These are phyloP conservation scores for Westerdykella ornata DNA, from an alignment of 2,329 filamentous ascomycete species.

Conservation along the genomic window DNA sequence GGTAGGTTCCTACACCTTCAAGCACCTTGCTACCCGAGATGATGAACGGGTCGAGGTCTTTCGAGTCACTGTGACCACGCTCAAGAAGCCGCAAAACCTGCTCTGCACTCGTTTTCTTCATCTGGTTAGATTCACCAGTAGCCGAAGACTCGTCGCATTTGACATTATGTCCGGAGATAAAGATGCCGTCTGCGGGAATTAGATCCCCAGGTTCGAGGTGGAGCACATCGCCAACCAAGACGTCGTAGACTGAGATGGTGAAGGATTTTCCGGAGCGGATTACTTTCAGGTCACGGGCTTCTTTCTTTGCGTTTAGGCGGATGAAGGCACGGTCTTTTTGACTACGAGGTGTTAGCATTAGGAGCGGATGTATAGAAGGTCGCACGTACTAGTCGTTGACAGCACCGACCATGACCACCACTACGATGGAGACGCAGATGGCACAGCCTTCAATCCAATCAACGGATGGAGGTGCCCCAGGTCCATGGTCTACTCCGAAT, in stretches of 20 bases:
- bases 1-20: slow-evolving; percentile 47
- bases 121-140: slow-evolving; percentile 65
- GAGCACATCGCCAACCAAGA: slow-evolving; percentile 63
- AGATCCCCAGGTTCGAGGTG: slow-evolving; percentile 64
- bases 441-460: slow-evolving; percentile 36
- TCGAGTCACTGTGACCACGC: slow-evolving; percentile 41
- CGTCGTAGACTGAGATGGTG: slow-evolving; percentile 52
- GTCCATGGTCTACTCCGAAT: slow-evolving; percentile 42
- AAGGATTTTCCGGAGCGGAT: slow-evolving; percentile 60
- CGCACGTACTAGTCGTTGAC: slow-evolving; percentile 25
- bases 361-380: too few relatives aligned
- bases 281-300: slow-evolving; percentile 31
- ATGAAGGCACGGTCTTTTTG: slow-evolving; percentile 35
- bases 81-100: slow-evolving; percentile 53
- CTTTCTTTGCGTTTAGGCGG: slow-evolving; percentile 32
- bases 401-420: slow-evolving; percentile 34
- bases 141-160: slow-evolving; percentile 69
- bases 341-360: neutral
- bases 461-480: slow-evolving; percentile 39
- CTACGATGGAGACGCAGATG: slow-evolving; percentile 34
- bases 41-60: slow-evolving; percentile 58
- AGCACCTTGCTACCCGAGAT: slow-evolving; percentile 51
- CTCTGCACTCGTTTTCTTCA: slow-evolving; percentile 58
- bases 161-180: slow-evolving; percentile 59
- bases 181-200: slow-evolving; percentile 63